Evolutionary conservation across 768 basidiomycete genomes (phyloP).

Genomic region (Sporobolomyces phaffii): DNA sequence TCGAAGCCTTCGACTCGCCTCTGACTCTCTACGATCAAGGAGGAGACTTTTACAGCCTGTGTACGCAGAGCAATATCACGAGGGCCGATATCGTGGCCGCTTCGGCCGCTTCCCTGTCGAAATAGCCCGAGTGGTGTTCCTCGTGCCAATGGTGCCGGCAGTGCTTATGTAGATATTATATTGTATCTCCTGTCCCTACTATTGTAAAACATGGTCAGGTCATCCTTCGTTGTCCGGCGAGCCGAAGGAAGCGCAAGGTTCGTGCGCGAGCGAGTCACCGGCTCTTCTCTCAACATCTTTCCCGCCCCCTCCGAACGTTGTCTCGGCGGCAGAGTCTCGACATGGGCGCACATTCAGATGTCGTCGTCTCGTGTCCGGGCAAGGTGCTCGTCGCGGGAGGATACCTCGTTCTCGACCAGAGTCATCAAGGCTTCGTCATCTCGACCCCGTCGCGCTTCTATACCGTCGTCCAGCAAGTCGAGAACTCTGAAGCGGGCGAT

Average conservation of each 20-base stretch:
- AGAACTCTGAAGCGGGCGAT: too few relatives aligned
- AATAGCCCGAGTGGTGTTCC: too few relatives aligned
- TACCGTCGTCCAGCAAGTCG: conserved; percentile 55
- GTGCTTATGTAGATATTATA: too few relatives aligned
- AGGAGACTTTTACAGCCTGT: conserved; percentile 59
- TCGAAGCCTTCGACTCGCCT: conserved; percentile 50
- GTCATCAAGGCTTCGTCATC: conserved; percentile 77
- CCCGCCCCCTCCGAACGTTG: not conserved
- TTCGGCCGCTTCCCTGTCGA: too few relatives aligned
- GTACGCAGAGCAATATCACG: conserved; percentile 55
- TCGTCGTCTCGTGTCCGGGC: conserved; percentile 78
- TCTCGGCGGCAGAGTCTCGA: not conserved
- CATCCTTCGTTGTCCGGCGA: too few relatives aligned
- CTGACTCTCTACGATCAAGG: conserved; percentile 51
- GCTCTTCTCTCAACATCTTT: not conserved
- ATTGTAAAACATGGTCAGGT: too few relatives aligned
- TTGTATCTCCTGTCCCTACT: too few relatives aligned
- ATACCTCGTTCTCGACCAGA: conserved; percentile 87
- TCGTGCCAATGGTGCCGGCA: too few relatives aligned
- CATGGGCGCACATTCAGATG: too few relatives aligned
- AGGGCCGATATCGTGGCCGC: conserved; percentile 50
- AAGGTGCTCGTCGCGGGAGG: conserved; percentile 94
- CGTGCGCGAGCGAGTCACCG: not conserved
- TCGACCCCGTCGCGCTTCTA: conserved; percentile 94
- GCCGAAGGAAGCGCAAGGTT: not conserved